Evolutionary conservation across 2,329 filamentous ascomycete species (phyloP).

Genomic region (Dothistroma pini): DNA sequence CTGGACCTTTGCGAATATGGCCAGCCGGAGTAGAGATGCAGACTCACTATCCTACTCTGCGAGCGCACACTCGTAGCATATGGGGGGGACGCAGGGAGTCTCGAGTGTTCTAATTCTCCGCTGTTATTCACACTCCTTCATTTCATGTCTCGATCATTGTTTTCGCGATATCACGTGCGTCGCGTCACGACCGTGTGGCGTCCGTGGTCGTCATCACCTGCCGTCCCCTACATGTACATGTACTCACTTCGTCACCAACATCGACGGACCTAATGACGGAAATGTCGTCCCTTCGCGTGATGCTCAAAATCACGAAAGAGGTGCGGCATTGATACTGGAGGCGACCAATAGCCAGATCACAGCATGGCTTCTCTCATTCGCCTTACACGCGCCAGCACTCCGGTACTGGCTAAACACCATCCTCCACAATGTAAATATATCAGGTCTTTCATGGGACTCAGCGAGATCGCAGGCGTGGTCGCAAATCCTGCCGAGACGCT

Average conservation of each 20-base stretch:
- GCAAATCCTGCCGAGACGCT: slow-evolving; percentile 19
- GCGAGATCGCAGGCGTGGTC: slow-evolving; percentile 16
- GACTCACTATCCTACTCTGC: no score
- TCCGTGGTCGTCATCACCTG: not conserved
- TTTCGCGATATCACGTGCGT: not conserved
- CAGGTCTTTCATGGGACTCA: slow-evolving; percentile 15
- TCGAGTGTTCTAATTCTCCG: no score
- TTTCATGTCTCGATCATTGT: not conserved
- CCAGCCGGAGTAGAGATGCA: no score
- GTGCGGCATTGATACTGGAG: not conserved
- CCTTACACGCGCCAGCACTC: not conserved
- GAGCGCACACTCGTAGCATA: no score
- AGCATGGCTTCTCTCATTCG: not conserved
- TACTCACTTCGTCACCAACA: not conserved
- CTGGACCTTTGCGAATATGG: no score
- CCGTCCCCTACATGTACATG: not conserved
- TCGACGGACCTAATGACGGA: not conserved
- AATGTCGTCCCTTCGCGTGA: not conserved
- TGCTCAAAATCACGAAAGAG: no score
- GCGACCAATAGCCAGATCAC: not conserved
- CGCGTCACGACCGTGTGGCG: not conserved
- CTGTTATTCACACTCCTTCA: no score
- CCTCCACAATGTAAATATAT: not conserved
- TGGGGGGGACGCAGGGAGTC: no score
- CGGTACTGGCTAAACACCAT: not conserved